Base-by-base conservation (phyloP, 192 early-diverging fungal species). In the Entomortierella parvispora region DNA sequence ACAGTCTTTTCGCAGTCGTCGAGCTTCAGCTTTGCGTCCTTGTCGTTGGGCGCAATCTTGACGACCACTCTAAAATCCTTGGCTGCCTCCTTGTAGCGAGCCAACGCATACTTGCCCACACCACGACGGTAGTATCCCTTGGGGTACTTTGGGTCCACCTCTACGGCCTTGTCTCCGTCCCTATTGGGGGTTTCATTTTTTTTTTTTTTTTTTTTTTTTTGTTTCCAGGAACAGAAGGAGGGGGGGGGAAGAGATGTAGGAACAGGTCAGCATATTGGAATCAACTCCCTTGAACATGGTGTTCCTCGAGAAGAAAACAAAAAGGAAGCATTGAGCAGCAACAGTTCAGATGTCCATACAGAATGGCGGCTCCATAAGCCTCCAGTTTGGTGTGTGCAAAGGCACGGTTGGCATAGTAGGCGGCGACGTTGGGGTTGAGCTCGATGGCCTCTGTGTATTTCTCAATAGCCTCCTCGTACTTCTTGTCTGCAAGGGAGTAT, bases 71-170 rank as follows among this genome's bases (percentile, higher is more conserved):
- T 87, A 52, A 88, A 91, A 78, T 95, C 93, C 15, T 85, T 82
- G 46, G 90, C 85, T 4, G 93, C 91, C 18, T 93, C 94, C 81
- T 95, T 94, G 65, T 99, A 88, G 56, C 92, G 88, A 11, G 90
- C 89, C 80, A 99, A 81, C 1, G 91, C 93, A 86, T 96, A 90
- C 58, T 96, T 88, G 6, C 94, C 97, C 9, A 90, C 86, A 3
- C 96, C 98, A 58, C 96, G 87, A 43, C 98, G 91, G 80, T 95
- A 99, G 79, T 97, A 97, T 0, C 90, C 98, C 86, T 99, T 99
- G 69, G 90, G 86, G 64, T 92, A 96, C 15, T 58, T 79, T 20
- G 93, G 87, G 80, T 97, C 94, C 0, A 97, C 74, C 57, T 83
- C 87, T 12, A 99, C 86, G 15, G 96, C 94, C 52, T 87, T 82